Base-by-base conservation (phyloP, 352 stramenopile species). In the Globisporangium ultimum region DNA sequence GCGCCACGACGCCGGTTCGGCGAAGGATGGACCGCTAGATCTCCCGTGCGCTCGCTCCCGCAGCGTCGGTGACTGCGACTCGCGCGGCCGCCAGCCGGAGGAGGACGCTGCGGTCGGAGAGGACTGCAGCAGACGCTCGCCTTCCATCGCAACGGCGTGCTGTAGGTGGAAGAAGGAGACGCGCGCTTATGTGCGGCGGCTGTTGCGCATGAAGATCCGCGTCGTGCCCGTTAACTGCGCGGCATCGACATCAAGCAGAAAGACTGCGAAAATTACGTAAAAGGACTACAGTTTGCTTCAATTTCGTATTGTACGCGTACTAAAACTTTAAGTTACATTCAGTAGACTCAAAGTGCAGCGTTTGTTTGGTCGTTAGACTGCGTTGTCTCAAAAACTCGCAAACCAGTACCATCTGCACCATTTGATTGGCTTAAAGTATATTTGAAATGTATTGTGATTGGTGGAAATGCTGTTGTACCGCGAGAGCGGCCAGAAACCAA, bases 401-500 rank as follows among this genome's bases (percentile, higher is more conserved):
- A 43, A 3, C 10, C 38, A 2, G 8, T 17, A 43, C 38, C 38
- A 13, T 43, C 38, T 36, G 6, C 4, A 8, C 1, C 13, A 14
- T 8, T 0, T 20, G 13, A 56, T 56, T 56, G 53, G 53, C 10
- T 42, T 21, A 43, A 60, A 60, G 9, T 50, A 24, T 5, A 20
- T 18, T 7, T 10, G 15, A 2, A 24, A 17, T 15, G 13, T 17
- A 32, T 51, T 17, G 46, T 51, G 46, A 51, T 51, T 51, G 46
- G 46, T 21, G 46, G 46, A 51, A 51, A 51, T 43, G 38, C 11
- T 2, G 38, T 10, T 3, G 17, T n/a, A 32, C 5, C n/a, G 46
- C 51, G 51, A 56, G 51, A 56, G 51, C 34, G 36, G 51, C 51
- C 51, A 48, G 51, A 56, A 56, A 56, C 51, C 51, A 56, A 56